A percentile compares a stretch with the other conserved stretches of the same genome.
phyloP scores from a whole-genome alignment of 2,329 filamentous ascomycete species.

The Xylariaceae sp. region DNA sequence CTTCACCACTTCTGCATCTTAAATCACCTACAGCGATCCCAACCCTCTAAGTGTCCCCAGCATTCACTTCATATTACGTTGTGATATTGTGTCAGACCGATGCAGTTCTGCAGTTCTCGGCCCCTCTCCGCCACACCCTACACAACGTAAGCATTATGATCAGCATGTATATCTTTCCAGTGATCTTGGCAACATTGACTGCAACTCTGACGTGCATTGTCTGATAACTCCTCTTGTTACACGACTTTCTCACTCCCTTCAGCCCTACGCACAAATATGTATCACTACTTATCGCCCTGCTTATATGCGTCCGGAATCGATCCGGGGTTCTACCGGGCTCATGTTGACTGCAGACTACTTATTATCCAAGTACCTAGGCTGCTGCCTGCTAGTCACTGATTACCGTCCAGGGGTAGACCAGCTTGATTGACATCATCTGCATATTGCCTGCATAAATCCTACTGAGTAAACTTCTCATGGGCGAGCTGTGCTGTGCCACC shows the following conservation, averaged over 20 bases:
- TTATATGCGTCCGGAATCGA: constrained; percentile 10
- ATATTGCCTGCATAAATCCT: constrained; percentile 19
- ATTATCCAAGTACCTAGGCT: constrained; percentile 1
- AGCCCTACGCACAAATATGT: constrained; percentile 30
- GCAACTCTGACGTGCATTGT: constrained; percentile 28
- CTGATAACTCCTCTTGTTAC: constrained; percentile 22
- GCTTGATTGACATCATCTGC: constrained; percentile 15
- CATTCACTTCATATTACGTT: constrained; percentile 11
- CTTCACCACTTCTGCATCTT: constrained; percentile 7
- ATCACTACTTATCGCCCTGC: constrained; percentile 20
- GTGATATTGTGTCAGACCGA: constrained; percentile 18
- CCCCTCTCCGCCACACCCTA: constrained; percentile 7
- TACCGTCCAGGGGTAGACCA: not conserved
- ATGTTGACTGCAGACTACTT: constrained; percentile 9
- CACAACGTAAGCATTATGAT: not conserved
- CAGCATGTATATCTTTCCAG: constrained; percentile 2
- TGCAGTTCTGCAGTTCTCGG: not conserved
- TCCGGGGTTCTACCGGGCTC: constrained; percentile 15
- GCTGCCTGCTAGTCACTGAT: not conserved
- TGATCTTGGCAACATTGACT: constrained; percentile 23
- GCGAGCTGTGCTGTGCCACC: constrained; percentile 2
- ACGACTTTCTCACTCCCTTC: constrained; percentile 27
- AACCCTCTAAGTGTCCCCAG: not conserved
- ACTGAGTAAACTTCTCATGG: not conserved
- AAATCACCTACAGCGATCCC: constrained; percentile 8